phyloP scores from a whole-genome alignment of 169 alveolate species.

The Plasmodium vivax region DNA sequence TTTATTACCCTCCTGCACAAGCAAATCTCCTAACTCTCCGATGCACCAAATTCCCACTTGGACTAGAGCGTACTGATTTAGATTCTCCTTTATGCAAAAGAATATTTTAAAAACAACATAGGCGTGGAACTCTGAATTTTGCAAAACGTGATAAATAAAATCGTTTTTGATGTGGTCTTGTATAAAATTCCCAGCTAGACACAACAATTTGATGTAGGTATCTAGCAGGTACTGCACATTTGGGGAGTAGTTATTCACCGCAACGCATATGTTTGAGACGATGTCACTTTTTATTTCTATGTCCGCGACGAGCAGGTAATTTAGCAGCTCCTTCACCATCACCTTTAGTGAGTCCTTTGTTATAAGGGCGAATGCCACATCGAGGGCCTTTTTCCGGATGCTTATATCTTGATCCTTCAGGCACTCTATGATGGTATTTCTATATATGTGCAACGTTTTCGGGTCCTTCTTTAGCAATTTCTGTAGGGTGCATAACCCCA shows the following conservation, averaged over 20 bases:
- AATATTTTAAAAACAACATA: constrained; percentile 88
- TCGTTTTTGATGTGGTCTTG: constrained; percentile 85
- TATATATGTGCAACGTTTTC: constrained; percentile 78
- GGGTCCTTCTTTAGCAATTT: constrained; percentile 93
- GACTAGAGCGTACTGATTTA: constrained; percentile 90
- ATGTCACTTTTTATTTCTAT: constrained; percentile 92
- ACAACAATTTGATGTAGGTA: constrained; percentile 92
- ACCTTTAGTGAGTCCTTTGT: constrained; percentile 92
- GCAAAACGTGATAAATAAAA: constrained; percentile 84
- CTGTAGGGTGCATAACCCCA: constrained; percentile 91
- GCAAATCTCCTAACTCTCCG: constrained; percentile 89
- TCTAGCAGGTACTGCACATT: constrained; percentile 90
- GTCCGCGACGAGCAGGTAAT: constrained; percentile 91
- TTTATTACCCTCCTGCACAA: constrained; percentile 45
- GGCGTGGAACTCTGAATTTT: constrained; percentile 85
- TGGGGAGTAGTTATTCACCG: constrained; percentile 88
- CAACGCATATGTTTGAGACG: constrained; percentile 88
- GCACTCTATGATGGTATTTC: constrained; percentile 87
- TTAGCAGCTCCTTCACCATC: constrained; percentile 93
- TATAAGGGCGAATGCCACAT: constrained; percentile 94
- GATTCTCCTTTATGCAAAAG: constrained; percentile 86
- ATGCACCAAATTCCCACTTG: constrained; percentile 92
- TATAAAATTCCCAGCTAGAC: constrained; percentile 91
- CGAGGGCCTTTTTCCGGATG: constrained; percentile 96
- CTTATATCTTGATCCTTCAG: constrained; percentile 96